These are phyloP conservation scores for Colletotrichum sp. DNA, from an alignment of 2,329 filamentous ascomycete species.

Conservation along the genomic window DNA sequence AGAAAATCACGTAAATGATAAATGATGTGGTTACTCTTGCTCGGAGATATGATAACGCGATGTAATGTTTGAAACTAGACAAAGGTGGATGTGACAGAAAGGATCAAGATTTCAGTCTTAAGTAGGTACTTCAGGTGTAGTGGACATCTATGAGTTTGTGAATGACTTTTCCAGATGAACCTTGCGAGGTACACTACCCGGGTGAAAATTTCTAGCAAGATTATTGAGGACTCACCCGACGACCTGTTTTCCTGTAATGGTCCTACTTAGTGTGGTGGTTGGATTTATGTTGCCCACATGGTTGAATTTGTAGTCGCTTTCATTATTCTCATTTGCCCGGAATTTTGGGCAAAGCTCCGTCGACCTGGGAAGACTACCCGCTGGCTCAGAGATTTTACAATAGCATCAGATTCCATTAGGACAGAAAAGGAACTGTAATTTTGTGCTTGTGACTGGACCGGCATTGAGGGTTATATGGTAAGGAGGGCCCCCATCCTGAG, in stretches of 20 bases:
- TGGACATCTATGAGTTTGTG: not conserved
- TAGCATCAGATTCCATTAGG: not conserved
- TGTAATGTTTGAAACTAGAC: not conserved
- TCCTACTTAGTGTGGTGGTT: not conserved
- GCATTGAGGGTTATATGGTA: not conserved
- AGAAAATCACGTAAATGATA: fast-evolving
- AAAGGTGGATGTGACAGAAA: not conserved
- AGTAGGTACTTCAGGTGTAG: not conserved
- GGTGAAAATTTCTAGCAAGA: not conserved
- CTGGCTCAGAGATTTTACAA: not conserved
- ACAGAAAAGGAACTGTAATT: not conserved
- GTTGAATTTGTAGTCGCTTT: not conserved
- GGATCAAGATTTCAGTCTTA: not conserved
- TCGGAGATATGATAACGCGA: not conserved
- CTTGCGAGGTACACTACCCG: not conserved
- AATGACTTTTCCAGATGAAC: not conserved
- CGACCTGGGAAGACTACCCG: not conserved
- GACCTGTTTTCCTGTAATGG: not conserved
- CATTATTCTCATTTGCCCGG: not conserved
- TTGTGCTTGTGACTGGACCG: not conserved
- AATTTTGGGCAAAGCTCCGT: not conserved
- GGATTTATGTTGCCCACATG: not conserved
- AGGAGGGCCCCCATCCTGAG: not conserved
- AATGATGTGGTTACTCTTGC: fast-evolving
- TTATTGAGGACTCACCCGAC: not conserved